Base-by-base conservation (phyloP, 495 filamentous ascomycete species). In the Xylaria nigripes region DNA sequence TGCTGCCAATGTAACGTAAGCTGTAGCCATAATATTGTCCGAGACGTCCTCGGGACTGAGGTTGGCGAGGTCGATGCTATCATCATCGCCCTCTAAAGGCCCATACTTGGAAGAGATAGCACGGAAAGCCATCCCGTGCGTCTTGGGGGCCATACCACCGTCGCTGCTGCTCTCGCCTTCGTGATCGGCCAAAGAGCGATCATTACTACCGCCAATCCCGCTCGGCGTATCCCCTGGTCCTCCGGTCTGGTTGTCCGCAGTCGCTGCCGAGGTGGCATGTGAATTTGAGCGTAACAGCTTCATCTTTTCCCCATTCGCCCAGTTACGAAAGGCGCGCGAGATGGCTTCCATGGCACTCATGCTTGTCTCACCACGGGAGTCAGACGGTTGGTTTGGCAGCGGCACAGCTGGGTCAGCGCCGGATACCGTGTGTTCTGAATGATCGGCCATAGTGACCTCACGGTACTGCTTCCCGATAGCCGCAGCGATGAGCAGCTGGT, bases 401-500 rank as follows among this genome's bases (percentile, higher is more conserved):
- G 34, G 48, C 6, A 48, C 23, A 10, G 44, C 13, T 6, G 29
- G 24, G 25, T 58, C 46, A 7, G 51, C 41, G 13, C 50, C 50
- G 7, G 43, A 13, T 34, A 51, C 47, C 24, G 42, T 13, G 29
- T 40, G 25, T 18, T 55, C 59, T 13, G 53, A 34, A 5, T 36
- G 55, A n/a, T 49, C 45, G 27, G 48, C 59, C 38, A 42, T 42
- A 24, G 40, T 54, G 16, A 47, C 32, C 40, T 60, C 55, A 22
- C 50, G 57, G 45, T 52, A 57, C 41, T 59, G 55, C 21, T 61
- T 29, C 30, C 58, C 45, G 12, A 59, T 51, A 7, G 56, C 55
- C 7, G 61, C 60, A 32, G 63, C 58, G 22, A 57, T 34, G 13
- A 63, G 58, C 5, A 66, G 48, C 46, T 66, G 60, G 5, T 53